A percentile compares a stretch with the other conserved stretches of the same genome.
These are phyloP conservation scores for Talaromyces rugulosus DNA, from an alignment of 2,329 filamentous ascomycete species.

Conservation along the genomic window DNA sequence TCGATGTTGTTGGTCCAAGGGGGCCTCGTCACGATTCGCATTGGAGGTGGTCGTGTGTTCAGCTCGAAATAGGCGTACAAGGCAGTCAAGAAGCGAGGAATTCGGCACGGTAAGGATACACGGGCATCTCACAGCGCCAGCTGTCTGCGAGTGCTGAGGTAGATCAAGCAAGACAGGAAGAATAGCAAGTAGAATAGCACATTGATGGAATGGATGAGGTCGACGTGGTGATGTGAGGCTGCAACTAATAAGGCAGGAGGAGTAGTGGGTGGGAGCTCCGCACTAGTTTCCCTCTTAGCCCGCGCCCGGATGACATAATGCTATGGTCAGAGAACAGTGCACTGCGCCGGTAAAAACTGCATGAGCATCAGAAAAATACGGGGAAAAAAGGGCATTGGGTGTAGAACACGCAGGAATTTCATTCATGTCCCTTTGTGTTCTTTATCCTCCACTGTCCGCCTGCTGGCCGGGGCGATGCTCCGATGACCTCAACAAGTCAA, in stretches of 20 bases:
- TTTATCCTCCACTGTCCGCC: not conserved
- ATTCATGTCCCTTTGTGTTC: not conserved
- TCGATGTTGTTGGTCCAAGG: not conserved
- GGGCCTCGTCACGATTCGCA: not conserved
- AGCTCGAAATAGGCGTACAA: not conserved
- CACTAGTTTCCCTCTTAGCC: not conserved
- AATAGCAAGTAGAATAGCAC: not conserved
- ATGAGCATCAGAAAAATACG: not conserved
- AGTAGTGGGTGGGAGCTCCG: not conserved
- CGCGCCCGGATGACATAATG: not conserved
- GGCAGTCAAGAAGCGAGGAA: slow-evolving; percentile 9
- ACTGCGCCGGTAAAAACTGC: not conserved
- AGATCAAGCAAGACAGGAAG: not conserved
- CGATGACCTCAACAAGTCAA: not conserved
- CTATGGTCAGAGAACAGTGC: not conserved
- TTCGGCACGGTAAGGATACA: not conserved
- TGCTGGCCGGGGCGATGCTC: not conserved
- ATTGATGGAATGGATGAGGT: not conserved
- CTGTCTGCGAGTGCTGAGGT: not conserved
- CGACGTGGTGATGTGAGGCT: not conserved
- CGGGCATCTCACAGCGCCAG: not conserved
- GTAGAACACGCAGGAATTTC: not conserved
- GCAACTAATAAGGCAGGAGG: not conserved
- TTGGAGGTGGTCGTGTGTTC: not conserved
- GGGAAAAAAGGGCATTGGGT: not conserved